Base-by-base conservation (phyloP, 768 basidiomycete species). In the Rossbeevera mucosa region DNA sequence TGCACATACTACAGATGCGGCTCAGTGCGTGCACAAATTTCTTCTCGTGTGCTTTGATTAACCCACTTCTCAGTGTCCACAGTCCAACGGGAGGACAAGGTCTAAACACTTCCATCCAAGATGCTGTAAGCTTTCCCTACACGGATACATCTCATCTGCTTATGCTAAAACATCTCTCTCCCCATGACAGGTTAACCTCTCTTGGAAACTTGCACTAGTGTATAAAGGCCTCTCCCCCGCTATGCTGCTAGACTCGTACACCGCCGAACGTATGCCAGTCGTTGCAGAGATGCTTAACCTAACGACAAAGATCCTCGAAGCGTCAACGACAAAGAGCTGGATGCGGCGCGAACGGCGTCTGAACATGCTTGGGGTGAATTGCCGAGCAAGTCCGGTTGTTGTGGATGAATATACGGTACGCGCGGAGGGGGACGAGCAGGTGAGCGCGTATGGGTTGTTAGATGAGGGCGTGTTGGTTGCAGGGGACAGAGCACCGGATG, bases 171-270 rank as follows among this genome's bases (percentile, higher is more conserved):
- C 42, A 47, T 47, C 51, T 1, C 28, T 13, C 69, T 61, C 0
- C 77, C 76, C 79, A n/a, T n/a, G n/a, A 79, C 38, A 79, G 54
- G 56, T 80, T 12, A 65, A 76, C 2, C 64, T 79, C 1, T 69
- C 62, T 0, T 78, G 77, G 78, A 79, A 79, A 54, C 56, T 78
- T 11, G 64, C 76, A 2, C 64, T 76, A 2, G 75, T 75, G 9
- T 49, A 66, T 28, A 75, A 74, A 48, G 65, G 68, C 2, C 54
- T 72, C 25, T 33, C 25, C 4, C 59, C 69, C 5, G 54, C 47
- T 0, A 51, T 66, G 6, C 66, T 80, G 18, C 72, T 80, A 5
- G 63, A 71, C 26, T 67, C 73, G 0, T 80, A 79, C 48, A 64
- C 61, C 16, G 46, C 64, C 13, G 78, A 79, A 56, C 74, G 79